A percentile compares a stretch with the other conserved stretches of the same genome.
Conservation (phyloP, 1,284 basidiomycete species). For the Tylopilus microsporus region DNA sequence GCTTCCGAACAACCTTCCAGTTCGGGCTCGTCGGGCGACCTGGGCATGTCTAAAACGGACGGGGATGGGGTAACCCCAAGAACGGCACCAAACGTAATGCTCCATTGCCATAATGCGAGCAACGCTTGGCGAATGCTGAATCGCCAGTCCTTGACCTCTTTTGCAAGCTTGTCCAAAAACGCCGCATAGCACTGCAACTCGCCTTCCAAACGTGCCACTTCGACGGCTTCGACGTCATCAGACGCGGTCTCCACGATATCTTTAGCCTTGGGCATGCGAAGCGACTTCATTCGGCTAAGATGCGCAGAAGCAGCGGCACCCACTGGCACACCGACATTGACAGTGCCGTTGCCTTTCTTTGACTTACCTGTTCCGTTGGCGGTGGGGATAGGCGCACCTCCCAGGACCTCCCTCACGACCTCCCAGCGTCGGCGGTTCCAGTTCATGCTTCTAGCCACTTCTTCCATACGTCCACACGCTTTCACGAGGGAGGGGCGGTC, state of each 20-base stretch:
- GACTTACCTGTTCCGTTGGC: constrained; percentile 26
- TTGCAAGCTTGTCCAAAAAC: constrained; percentile 58
- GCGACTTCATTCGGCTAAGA: constrained; percentile 56
- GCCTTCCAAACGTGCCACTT: constrained; percentile 51
- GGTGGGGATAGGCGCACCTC: constrained; percentile 23
- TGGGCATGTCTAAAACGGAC: constrained; percentile 19
- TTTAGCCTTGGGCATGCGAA: constrained; percentile 30
- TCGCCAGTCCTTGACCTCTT: constrained; percentile 58
- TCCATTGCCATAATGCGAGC: constrained; percentile 51
- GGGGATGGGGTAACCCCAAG: constrained; percentile 41
- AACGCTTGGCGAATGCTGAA: constrained; percentile 34
- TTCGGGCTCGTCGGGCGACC: constrained; percentile 16
- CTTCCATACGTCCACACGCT: constrained; percentile 68
- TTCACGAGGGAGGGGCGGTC: constrained; percentile 51
- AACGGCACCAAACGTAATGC: constrained; percentile 22
- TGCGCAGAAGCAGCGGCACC: constrained; percentile 54
- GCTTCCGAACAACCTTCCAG: constrained; percentile 47
- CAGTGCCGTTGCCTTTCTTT: constrained; percentile 40
- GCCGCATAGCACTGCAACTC: constrained; percentile 50
- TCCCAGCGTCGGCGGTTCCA: constrained; percentile 82
- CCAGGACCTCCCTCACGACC: constrained; percentile 71
- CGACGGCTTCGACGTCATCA: constrained; percentile 46
- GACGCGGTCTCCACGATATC: constrained; percentile 24
- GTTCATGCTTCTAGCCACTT: constrained; percentile 81
- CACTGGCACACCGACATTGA: constrained; percentile 35